phyloP scores from a whole-genome alignment of 345 rosid species.

The Eucalyptus sp. region DNA sequence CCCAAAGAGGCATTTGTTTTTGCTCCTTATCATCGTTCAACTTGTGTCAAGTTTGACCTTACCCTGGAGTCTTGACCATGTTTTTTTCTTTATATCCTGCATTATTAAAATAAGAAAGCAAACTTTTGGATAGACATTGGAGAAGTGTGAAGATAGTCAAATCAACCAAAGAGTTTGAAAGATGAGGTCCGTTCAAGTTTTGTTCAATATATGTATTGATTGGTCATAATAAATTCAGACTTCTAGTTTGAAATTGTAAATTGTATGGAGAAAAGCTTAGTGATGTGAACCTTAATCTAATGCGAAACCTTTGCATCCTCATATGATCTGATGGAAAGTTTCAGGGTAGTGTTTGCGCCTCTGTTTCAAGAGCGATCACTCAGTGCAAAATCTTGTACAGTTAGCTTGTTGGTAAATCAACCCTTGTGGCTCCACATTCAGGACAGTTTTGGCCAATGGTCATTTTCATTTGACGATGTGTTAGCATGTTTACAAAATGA shows the following conservation, averaged over 20 bases:
- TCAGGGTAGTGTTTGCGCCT: background rate
- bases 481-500: background rate
- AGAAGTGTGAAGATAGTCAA: background rate
- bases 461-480: background rate
- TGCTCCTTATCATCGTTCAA: background rate
- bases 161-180: background rate
- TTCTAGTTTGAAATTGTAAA: background rate
- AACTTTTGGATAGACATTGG: background rate
- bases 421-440: background rate
- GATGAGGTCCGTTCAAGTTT: background rate
- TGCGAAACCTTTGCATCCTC: background rate
- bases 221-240: background rate
- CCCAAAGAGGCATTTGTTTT: background rate
- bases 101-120: background rate
- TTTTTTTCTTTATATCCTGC: background rate
- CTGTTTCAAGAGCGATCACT: background rate
- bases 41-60: background rate
- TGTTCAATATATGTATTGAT: background rate
- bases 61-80: background rate
- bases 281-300: background rate
- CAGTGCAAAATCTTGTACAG: background rate
- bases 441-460: background rate
- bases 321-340: background rate
- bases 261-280: background rate
- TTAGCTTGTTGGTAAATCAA: background rate